A percentile compares a stretch with the other conserved stretches of the same genome.
Conservation (phyloP, 305 asterid genomes). For the Fraxinus nigra region DNA sequence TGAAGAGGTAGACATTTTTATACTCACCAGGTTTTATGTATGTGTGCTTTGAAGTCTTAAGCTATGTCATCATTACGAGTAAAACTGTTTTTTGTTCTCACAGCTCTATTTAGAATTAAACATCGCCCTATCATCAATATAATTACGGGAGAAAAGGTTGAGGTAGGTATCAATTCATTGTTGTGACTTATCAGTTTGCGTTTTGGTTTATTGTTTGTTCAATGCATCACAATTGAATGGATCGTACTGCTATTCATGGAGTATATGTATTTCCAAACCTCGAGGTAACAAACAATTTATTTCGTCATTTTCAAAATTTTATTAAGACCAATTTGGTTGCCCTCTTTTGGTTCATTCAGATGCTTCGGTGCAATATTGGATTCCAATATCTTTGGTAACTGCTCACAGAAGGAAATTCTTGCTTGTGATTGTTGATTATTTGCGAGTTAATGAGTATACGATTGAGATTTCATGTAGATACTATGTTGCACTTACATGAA, state of each 20-base stretch:
- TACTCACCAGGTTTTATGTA: constrained; percentile 43
- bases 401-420: constrained; percentile 36
- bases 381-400: constrained; percentile 36
- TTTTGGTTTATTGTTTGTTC: constrained; percentile 32
- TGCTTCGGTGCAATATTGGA: constrained; percentile 32
- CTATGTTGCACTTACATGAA: constrained; percentile 39
- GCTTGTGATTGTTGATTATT: constrained; percentile 47
- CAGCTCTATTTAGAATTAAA: constrained; percentile 79
- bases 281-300: constrained; percentile 43
- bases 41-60: constrained; percentile 54
- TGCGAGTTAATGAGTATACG: constrained; percentile 36
- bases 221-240: constrained; percentile 31
- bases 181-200: constrained; percentile 34
- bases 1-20: constrained; percentile 79
- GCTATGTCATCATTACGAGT: constrained; percentile 57
- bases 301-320: constrained; percentile 20
- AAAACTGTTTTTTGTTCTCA: constrained; percentile 79
- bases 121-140: constrained; percentile 71
- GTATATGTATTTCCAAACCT: constrained; percentile 20
- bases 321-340: constrained; percentile 22
- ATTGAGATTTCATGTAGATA: constrained; percentile 47
- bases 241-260: constrained; percentile 41
- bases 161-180: constrained; percentile 84
- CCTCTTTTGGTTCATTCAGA: constrained; percentile 38
- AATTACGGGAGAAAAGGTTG: constrained; percentile 66